Percentiles rank a stretch among this genome's conserved stretches.
Evolutionary conservation across 805 yeast species (phyloP).

Genomic region (Teunomyces aglyptinius): DNA sequence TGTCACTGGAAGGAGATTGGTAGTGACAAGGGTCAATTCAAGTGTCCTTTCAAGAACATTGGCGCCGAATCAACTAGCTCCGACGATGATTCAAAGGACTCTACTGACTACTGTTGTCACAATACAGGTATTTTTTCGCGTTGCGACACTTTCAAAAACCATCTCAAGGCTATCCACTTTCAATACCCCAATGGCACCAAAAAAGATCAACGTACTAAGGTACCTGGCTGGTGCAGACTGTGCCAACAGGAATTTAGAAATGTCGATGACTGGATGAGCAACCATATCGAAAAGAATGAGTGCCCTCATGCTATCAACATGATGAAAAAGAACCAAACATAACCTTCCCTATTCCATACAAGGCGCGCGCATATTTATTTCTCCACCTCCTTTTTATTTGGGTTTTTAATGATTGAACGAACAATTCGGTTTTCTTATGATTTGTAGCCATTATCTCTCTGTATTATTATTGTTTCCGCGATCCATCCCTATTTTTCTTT

Average conservation of each 20-base stretch:
- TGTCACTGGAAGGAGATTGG: constrained; percentile 81
- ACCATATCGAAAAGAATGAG: constrained; percentile 59
- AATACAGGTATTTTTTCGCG: constrained; percentile 81
- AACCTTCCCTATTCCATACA: background rate
- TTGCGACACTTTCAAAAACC: constrained; percentile 91
- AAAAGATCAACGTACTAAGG: constrained; percentile 68
- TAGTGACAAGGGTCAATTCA: constrained; percentile 62
- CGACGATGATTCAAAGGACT: constrained; percentile 7
- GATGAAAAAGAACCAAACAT: constrained; percentile 10
- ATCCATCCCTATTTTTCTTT: background rate
- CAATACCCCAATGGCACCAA: constrained; percentile 85
- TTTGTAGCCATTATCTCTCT: background rate
- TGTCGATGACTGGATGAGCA: constrained; percentile 76
- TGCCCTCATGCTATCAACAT: constrained; percentile 26
- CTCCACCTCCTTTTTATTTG: background rate
- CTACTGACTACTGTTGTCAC: constrained; percentile 57
- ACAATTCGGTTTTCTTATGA: background rate
- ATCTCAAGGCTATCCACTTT: constrained; percentile 84
- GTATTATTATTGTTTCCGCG: background rate
- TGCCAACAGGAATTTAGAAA: constrained; percentile 65
- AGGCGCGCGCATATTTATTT: constrained; percentile 5
- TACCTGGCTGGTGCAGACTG: constrained; percentile 72
- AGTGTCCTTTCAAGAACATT: constrained; percentile 67
- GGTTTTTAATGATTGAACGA: constrained; percentile 3
- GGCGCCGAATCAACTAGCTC: constrained; percentile 11